Percentiles rank a stretch among this genome's conserved stretches.
These are phyloP conservation scores for Fusarium sp. DNA, from an alignment of 2,329 filamentous ascomycete species.

Conservation along the genomic window DNA sequence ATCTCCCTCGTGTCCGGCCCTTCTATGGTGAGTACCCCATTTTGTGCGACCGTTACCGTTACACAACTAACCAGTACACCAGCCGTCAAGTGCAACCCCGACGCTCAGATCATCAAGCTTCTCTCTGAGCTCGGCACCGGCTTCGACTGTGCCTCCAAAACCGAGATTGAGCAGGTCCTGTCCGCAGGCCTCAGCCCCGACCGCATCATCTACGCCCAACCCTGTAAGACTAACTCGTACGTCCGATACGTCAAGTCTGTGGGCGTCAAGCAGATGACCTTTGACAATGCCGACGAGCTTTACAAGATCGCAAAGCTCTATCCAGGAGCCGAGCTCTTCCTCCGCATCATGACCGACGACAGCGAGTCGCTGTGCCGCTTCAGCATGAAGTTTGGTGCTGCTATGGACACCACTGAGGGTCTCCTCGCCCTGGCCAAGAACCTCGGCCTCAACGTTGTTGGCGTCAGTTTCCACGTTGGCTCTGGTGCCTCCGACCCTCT, in stretches of 20 bases:
- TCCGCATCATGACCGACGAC: slow-evolving; percentile 97
- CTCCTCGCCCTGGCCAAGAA: slow-evolving; percentile 85
- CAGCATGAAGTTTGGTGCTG: slow-evolving; percentile 97
- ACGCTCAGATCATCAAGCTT: slow-evolving; percentile 88
- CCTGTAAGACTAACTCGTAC: slow-evolving; percentile 99
- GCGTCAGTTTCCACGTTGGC: slow-evolving; percentile 97
- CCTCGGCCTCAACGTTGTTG: slow-evolving; percentile 89
- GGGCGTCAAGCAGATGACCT: slow-evolving; percentile 98
- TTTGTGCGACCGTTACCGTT: too few relatives aligned
- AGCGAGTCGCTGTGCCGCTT: slow-evolving; percentile 93
- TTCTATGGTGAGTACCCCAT: slow-evolving; percentile 82
- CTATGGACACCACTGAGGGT: slow-evolving; percentile 82
- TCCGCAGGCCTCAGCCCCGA: slow-evolving; percentile 84
- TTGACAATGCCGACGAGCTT: slow-evolving; percentile 97
- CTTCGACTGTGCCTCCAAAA: slow-evolving; percentile 98
- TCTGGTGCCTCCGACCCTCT: slow-evolving; percentile 95
- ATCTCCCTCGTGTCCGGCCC: slow-evolving; percentile 90
- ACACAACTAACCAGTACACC: slow-evolving; percentile 23
- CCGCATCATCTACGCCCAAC: slow-evolving; percentile 98
- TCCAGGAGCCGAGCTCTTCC: slow-evolving; percentile 88
- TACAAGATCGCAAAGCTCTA: slow-evolving; percentile 97
- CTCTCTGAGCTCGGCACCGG: slow-evolving; percentile 90
- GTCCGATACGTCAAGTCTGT: slow-evolving; percentile 87
- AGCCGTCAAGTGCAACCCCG: slow-evolving; percentile 99
- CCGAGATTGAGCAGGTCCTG: slow-evolving; percentile 93